A percentile compares a stretch with the other conserved stretches of the same genome.
Conservation (phyloP, 129 eudicot species). For the Solidago caesia region DNA sequence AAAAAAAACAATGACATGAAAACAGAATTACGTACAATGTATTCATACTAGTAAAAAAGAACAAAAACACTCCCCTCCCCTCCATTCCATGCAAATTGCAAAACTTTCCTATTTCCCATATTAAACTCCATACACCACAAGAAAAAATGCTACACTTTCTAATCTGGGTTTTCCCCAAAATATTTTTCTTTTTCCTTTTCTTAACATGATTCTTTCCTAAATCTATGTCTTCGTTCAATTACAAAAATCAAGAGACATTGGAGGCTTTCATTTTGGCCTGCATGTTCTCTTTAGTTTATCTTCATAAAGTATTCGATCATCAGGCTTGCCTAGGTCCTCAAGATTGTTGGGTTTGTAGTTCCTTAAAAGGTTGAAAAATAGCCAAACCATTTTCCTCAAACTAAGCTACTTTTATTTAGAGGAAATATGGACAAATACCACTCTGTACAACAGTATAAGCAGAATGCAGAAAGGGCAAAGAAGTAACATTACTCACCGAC, state of each 20-base stretch:
- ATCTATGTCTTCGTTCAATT: not conserved
- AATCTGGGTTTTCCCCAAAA: too few species aligned
- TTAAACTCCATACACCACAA: too few species aligned
- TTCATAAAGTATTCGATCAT: not conserved
- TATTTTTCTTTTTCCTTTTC: too few species aligned
- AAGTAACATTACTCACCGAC: slow-evolving; percentile 39
- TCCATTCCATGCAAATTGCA: too few species aligned
- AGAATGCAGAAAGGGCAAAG: not conserved
- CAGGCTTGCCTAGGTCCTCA: slow-evolving; percentile 1
- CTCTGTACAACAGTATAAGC: not conserved
- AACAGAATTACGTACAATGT: not conserved
- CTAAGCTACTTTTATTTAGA: not conserved
- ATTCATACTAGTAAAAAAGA: not conserved
- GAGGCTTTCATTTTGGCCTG: not conserved
- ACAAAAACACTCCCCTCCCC: too few species aligned
- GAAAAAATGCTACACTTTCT: too few species aligned
- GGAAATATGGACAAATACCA: not conserved
- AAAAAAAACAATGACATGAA: slow-evolving; percentile 12
- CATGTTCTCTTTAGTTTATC: not conserved
- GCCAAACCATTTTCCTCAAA: not conserved
- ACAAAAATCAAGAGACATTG: not conserved
- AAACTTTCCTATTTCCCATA: too few species aligned
- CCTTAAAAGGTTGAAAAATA: not conserved
- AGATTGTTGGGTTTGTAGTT: not conserved
- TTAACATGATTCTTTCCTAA: too few species aligned